Base-by-base conservation (phyloP, 2,329 filamentous ascomycete species). In the Claviceps quebecensis region DNA sequence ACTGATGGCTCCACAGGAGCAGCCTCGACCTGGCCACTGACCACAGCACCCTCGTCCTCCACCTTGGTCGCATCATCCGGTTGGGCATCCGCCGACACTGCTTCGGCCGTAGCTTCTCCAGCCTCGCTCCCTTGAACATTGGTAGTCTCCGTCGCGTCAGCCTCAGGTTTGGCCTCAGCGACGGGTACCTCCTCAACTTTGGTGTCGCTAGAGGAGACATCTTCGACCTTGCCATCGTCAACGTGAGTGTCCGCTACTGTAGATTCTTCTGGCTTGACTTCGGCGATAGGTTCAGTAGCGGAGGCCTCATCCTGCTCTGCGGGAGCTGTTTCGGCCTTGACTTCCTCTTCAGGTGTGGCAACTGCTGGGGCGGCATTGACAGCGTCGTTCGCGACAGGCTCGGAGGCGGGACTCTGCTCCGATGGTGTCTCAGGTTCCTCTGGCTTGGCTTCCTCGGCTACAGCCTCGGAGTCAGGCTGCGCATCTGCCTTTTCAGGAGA, bases 391-490 rank as follows among this genome's bases (percentile, higher is more conserved):
- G 34, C 34, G 11, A 4, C 34, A 47, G 45, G 19, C 23, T 41
- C 47, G 36, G 47, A 17, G 6, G 23, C 22, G 17, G 38, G 16
- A 6, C 8, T 16, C n/a, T 48, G 22, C 23, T 23, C 19, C 8
- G 37, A 26, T 2, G 38, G 22, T 7, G 19, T 36, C 23, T 11
- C 22, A 40, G 46, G 6, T 34, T 49, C 41, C 39, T 52, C 49
- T 5, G 14, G 39, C 11, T 48, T 51, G 17, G 51, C 46, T 9
- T 53, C 50, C n/a, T 49, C 49, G 34, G 36, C 45, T 6, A 47
- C 29, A 39, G 51, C 57, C 41, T 61, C 54, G 19, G 53, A 7
- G n/a, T 45, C 50, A 39, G 51, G 17, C 51, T 52, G 38, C 9
- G 50, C 9, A 39, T 45, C 45, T 41, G 50, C 52, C 53, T 38